A percentile compares a stretch with the other conserved stretches of the same genome.
phyloP scores from a whole-genome alignment of 129 eudicot genomes.

The Chrysanthemum makinoi region DNA sequence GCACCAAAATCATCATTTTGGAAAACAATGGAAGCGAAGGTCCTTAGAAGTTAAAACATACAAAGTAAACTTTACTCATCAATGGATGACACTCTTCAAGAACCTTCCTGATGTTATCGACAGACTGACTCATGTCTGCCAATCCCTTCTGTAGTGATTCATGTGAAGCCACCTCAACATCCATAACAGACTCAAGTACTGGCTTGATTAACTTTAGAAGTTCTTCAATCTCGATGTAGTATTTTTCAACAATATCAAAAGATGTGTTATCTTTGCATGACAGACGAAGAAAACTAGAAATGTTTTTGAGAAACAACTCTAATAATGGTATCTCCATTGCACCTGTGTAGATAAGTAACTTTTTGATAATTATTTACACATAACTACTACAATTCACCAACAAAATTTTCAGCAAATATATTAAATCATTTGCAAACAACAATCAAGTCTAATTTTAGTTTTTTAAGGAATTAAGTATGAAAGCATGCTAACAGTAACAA shows the following conservation, averaged over 20 bases:
- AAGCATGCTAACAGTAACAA: no score
- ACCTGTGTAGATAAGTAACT: constrained; percentile 37
- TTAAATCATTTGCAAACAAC: no score
- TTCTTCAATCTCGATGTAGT: constrained; percentile 58
- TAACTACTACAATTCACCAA: no score
- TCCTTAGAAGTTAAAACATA: constrained; percentile 33
- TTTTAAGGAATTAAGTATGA: no score
- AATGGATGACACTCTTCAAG: constrained; percentile 69
- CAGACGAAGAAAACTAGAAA: constrained; percentile 50
- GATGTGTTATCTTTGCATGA: constrained; percentile 47
- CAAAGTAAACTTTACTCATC: constrained; percentile 88
- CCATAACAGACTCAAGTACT: constrained; percentile 55
- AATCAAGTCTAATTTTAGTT: no score
- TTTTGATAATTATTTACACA: neutral
- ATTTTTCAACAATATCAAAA: constrained; percentile 51
- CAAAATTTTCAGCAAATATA: no score
- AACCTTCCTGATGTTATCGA: constrained; percentile 69
- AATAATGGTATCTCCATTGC: constrained; percentile 77
- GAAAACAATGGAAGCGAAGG: neutral
- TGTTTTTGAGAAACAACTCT: constrained; percentile 60
- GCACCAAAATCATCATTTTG: neutral
- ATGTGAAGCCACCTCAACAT: constrained; percentile 48
- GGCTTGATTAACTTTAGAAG: constrained; percentile 71
- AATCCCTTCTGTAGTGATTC: constrained; percentile 62
- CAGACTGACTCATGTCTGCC: constrained; percentile 43